Conservation (phyloP, 2,329 filamentous ascomycete genomes). For the Ophiostoma ips region DNA sequence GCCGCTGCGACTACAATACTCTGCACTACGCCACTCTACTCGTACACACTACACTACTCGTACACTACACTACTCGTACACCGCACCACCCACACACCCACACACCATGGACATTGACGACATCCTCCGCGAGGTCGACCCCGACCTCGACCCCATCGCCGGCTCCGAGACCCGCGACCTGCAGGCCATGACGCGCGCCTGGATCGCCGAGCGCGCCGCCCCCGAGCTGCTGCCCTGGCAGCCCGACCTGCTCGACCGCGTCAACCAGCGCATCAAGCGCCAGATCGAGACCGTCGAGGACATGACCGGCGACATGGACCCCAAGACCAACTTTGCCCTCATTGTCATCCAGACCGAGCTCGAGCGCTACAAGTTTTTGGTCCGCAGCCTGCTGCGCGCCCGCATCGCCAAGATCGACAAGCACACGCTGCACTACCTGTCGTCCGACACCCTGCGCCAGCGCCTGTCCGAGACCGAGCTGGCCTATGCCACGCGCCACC, state of each 20-base stretch:
- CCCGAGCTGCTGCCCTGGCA: constrained; percentile 69
- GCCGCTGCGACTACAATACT: too few species aligned
- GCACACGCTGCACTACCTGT: constrained; percentile 61
- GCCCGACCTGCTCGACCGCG: constrained; percentile 55
- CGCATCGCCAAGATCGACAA: constrained; percentile 84
- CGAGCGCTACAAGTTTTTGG: constrained; percentile 82
- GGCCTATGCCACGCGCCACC: constrained; percentile 72
- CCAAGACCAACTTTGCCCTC: constrained; percentile 80
- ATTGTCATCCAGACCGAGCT: constrained; percentile 95
- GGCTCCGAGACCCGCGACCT: constrained; percentile 54
- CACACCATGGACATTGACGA: constrained; percentile 61
- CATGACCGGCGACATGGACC: constrained; percentile 73
- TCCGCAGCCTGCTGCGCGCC: constrained; percentile 68
- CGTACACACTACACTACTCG: too few species aligned
- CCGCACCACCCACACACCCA: not conserved
- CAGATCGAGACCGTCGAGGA: constrained; percentile 27
- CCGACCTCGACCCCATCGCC: constrained; percentile 37
- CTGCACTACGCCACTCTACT: too few species aligned
- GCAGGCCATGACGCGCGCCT: constrained; percentile 77
- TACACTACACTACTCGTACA: too few species aligned
- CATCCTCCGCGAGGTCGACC: constrained; percentile 62
- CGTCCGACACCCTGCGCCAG: constrained; percentile 35
- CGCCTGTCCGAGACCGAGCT: constrained; percentile 66
- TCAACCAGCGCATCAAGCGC: constrained; percentile 46
- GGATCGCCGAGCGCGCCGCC: constrained; percentile 82